phyloP scores from a whole-genome alignment of 2,329 filamentous ascomycete species.

The Phialophora macrospora region DNA sequence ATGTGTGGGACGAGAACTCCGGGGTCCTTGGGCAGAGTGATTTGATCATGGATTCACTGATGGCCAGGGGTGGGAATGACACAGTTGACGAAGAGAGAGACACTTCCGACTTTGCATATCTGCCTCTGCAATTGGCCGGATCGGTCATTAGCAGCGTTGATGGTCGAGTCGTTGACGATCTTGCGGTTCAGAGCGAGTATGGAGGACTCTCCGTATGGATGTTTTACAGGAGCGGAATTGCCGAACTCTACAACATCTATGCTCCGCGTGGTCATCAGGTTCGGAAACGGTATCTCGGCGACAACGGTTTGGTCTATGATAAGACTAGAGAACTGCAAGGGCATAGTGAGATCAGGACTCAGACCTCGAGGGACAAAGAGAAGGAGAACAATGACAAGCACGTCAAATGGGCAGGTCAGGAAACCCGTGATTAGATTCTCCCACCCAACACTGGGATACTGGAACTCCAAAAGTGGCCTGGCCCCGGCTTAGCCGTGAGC shows the following conservation, averaged over 20 bases:
- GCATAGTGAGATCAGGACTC: not conserved
- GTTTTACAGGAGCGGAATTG: conserved; percentile 31
- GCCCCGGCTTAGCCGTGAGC: not conserved
- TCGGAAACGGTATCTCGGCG: conserved; percentile 23
- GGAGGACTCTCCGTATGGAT: conserved; percentile 37
- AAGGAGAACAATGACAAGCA: conserved; percentile 13
- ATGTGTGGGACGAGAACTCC: conserved; percentile 35
- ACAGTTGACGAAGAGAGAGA: not conserved
- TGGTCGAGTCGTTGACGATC: conserved; percentile 32
- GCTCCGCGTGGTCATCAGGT: conserved; percentile 13
- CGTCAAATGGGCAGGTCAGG: conserved; percentile 23
- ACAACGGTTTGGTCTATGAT: conserved; percentile 33
- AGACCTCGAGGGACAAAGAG: conserved; percentile 12
- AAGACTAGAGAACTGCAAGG: not conserved
- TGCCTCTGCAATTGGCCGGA: conserved; percentile 25
- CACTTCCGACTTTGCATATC: not conserved
- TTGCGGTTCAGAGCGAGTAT: conserved; percentile 33
- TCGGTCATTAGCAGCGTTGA: conserved; percentile 24
- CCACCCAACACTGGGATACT: not conserved
- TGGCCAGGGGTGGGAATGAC: conserved; percentile 19
- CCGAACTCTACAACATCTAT: conserved; percentile 31
- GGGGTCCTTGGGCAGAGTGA: conserved; percentile 38
- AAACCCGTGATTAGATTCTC: not conserved
- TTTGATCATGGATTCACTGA: conserved; percentile 34
- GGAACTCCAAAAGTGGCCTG: no score